These are phyloP conservation scores for Neopestalotiopsis clavispora DNA, from an alignment of 2,329 filamentous ascomycete species.

Conservation along the genomic window DNA sequence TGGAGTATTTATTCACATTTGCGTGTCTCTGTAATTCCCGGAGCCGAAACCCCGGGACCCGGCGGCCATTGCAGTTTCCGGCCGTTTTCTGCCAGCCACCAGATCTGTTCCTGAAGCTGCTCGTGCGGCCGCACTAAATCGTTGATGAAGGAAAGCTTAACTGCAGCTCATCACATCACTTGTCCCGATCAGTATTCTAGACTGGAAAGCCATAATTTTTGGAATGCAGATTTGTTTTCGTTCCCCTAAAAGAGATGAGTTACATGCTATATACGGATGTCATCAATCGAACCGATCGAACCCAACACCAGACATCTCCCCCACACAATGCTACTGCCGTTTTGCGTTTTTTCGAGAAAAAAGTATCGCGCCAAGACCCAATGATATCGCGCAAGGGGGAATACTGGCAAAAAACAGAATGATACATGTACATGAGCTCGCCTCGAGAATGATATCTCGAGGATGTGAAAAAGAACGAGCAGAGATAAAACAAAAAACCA, in stretches of 20 bases:
- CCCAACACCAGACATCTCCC: too few relatives aligned
- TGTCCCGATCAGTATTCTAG: too few relatives aligned
- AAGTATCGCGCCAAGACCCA: neutral
- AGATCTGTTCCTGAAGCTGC: neutral
- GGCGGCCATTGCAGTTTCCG: neutral
- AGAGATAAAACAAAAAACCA: neutral
- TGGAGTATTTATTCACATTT: neutral
- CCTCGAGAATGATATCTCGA: neutral
- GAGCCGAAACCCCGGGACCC: neutral
- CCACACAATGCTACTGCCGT: neutral
- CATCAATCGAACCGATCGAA: too few relatives aligned
- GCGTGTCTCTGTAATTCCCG: neutral
- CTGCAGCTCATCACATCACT: too few relatives aligned
- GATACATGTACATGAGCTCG: neutral
- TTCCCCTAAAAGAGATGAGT: too few relatives aligned
- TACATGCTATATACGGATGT: too few relatives aligned
- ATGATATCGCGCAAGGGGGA: slow-evolving; percentile 1
- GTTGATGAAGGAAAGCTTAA: neutral
- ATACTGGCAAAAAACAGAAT: neutral
- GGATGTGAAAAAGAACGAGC: neutral
- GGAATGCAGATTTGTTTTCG: too few relatives aligned
- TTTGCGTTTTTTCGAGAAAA: neutral
- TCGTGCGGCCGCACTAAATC: neutral
- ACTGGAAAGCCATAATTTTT: too few relatives aligned
- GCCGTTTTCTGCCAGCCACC: neutral